These are phyloP conservation scores for Rhododendron williamsianum DNA, from an alignment of 148 eudicot genomes.

Conservation along the genomic window DNA sequence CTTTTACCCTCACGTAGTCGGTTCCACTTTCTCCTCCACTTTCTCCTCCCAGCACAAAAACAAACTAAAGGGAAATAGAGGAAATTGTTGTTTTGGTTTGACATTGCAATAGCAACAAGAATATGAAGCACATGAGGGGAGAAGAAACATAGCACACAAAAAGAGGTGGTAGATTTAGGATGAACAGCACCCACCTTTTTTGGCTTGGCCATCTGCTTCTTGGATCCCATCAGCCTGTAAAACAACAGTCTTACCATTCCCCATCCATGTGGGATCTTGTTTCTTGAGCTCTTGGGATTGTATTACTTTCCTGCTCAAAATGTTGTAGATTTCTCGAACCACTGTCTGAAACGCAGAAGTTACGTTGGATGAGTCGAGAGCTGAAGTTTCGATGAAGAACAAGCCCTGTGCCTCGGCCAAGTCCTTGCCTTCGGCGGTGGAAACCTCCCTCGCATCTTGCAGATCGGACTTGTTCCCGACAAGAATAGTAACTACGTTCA, in stretches of 20 bases:
- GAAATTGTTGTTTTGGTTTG: background rate
- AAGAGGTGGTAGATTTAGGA: slow-evolving; percentile 9
- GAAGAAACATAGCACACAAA: background rate
- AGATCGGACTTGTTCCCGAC: slow-evolving; percentile 91
- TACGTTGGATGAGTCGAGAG: slow-evolving; percentile 86
- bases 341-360: slow-evolving; percentile 75
- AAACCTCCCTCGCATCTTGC: slow-evolving; percentile 76
- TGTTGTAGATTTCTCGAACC: slow-evolving; percentile 72
- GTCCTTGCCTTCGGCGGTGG: slow-evolving; percentile 74
- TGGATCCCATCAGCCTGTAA: slow-evolving; percentile 39
- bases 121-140: background rate
- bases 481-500: slow-evolving; percentile 92
- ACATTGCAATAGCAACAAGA: background rate
- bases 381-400: slow-evolving; percentile 92
- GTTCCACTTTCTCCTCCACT: slow-evolving; percentile 10
- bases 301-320: slow-evolving; percentile 81
- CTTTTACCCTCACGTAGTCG: background rate
- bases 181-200: slow-evolving; percentile 46
- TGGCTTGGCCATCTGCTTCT: slow-evolving; percentile 24
- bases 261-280: slow-evolving; percentile 49
- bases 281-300: slow-evolving; percentile 75
- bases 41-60: background rate
- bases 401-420: slow-evolving; percentile 80
- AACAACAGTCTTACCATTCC: slow-evolving; percentile 71
- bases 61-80: background rate